Evolutionary conservation across 257 asterid genomes (phyloP), one percentile per base, ranked within the genome.

Genomic region (Nicotiana paniculata): DNA sequence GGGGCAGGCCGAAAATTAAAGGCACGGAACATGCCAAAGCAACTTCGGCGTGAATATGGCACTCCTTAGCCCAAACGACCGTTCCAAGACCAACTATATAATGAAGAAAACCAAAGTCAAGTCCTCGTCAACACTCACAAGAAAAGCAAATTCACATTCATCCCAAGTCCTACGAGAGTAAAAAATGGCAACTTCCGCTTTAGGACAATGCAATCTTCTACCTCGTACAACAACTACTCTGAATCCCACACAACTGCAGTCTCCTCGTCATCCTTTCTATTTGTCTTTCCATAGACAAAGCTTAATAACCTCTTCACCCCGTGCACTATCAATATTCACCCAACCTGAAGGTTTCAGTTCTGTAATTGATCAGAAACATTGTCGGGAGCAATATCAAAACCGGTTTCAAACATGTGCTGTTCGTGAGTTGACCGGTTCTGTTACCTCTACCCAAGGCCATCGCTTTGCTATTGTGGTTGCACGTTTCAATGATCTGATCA

Each of bases 381-480:
- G 51, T 82, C 53, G 70, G 92, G 48, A 39, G 48, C 3, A 39
- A 39, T 39, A 39, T 39, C 48, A 39, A 39, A 39, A 88, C 48
- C 81, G 75, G 46, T 11, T 79, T 21, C 88, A 63, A 82, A 80
- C 93, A 51, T 85, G 81, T 18, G 97, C 96, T 48, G 97, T 91
- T 86, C 90, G 94, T 39, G 91, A 91, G 18, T 81, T 91, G 77
- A 87, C 89, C 4, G 97, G 98, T 51, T 93, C 97, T 33, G 87
- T 94, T 17, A 85, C 86, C 59, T 86, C 91, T 12, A 90, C 92
- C 21, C 87, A 90, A 86, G 97, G 97, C 35, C 93, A 87, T 77
- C 92, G 93, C 15, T 94, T 94, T 85, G 97, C 93, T 9, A 83
- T 94, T 82, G 98, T 94, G 81, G 97, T 96, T 82, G 98, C 99